Conservation (phyloP, 1,284 basidiomycete genomes). For the Entoloma clypeatum region DNA sequence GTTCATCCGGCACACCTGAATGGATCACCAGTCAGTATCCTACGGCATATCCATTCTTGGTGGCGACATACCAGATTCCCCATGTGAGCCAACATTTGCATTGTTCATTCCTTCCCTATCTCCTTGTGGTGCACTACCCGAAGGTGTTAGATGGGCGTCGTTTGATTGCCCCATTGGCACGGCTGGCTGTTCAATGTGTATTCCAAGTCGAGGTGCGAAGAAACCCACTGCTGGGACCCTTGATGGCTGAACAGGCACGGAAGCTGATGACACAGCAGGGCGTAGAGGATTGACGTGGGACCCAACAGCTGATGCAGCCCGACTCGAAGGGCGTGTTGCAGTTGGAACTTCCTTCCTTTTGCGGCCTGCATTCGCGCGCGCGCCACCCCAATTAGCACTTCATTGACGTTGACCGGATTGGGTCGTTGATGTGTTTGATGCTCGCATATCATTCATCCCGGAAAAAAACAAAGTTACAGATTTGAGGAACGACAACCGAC, state of each 20-base stretch:
- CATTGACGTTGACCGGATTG: no score
- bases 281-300: neutral
- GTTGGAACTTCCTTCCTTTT: neutral
- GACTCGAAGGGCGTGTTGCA: neutral
- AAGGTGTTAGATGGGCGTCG: neutral
- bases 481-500: no score
- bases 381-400: neutral
- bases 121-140: conserved; percentile 1
- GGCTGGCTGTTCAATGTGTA: conserved; percentile 1
- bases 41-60: neutral
- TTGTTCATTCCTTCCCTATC: neutral
- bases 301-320: neutral
- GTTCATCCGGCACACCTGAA: neutral
- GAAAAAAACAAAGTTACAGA: no score
- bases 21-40: neutral
- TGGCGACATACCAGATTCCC: neutral
- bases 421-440: no score
- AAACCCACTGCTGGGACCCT: neutral
- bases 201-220: conserved; percentile 1
- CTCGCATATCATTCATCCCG: no score
- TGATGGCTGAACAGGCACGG: neutral
- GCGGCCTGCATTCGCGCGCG: neutral
- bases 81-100: neutral
- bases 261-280: conserved; percentile 1
- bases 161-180: conserved; percentile 1